Percentiles rank a stretch among this genome's conserved stretches.
Evolutionary conservation across 441 rosid genomes (phyloP).

Genomic region (Cnidoscolus chayamansa): DNA sequence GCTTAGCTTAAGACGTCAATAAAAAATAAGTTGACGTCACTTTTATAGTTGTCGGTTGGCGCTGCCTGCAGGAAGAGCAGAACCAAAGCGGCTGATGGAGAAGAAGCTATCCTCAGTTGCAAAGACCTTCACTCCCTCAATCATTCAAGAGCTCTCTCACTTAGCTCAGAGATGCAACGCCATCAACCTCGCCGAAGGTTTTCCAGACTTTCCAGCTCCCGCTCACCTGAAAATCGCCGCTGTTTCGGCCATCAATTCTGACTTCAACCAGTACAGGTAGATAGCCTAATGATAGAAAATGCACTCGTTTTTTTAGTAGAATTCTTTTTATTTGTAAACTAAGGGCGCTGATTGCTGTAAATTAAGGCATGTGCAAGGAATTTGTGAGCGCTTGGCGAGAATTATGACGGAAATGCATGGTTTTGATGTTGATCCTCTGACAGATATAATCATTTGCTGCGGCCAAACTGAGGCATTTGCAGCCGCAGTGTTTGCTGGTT

Average conservation of each 20-base stretch:
- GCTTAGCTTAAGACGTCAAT: too few species aligned
- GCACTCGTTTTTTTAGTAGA: background rate
- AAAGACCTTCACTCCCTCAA: slow-evolving; percentile 46
- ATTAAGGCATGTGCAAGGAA: slow-evolving; percentile 58
- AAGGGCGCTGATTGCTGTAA: background rate
- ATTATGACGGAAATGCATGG: slow-evolving; percentile 38
- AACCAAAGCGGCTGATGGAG: slow-evolving; percentile 22
- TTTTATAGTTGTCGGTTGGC: too few species aligned
- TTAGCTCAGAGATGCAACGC: slow-evolving; percentile 52
- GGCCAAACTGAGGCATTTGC: slow-evolving; percentile 31
- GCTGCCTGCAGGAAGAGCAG: too few species aligned
- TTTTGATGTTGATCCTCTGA: slow-evolving; percentile 42
- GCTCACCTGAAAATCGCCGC: slow-evolving; percentile 42
- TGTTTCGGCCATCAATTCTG: slow-evolving; percentile 52
- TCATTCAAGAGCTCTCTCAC: slow-evolving; percentile 50
- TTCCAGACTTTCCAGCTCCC: slow-evolving; percentile 25
- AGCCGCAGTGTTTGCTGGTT: slow-evolving; percentile 47
- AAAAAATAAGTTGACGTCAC: too few species aligned
- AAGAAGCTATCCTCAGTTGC: too few species aligned
- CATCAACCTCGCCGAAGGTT: slow-evolving; percentile 63
- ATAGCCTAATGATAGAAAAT: background rate
- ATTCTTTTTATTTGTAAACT: slow-evolving; percentile 2
- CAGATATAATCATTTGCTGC: slow-evolving; percentile 37
- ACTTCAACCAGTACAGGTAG: slow-evolving; percentile 57
- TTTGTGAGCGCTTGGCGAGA: slow-evolving; percentile 47